Evolutionary conservation across 495 filamentous ascomycete species (phyloP).

Genomic region (Penicillium soppii): DNA sequence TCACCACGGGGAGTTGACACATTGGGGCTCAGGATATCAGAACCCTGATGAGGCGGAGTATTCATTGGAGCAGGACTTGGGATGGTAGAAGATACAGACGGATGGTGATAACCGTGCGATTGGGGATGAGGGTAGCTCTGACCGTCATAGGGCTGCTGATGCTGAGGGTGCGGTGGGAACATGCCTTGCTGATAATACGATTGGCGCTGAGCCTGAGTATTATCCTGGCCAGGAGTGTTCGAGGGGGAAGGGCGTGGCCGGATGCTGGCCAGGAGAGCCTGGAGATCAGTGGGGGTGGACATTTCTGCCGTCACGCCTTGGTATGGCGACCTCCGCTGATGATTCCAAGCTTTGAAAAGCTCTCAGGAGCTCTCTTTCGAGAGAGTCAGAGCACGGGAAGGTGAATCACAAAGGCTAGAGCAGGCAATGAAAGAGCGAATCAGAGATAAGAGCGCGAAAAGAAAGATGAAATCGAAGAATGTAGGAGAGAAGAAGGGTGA

Average conservation of each 20-base stretch:
- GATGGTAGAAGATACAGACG: constrained; percentile 45
- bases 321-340: constrained; percentile 30
- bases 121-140: constrained; percentile 38
- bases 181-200: constrained; percentile 32
- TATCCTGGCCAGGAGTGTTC: constrained; percentile 35
- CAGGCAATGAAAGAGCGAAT: constrained; percentile 1
- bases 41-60: constrained; percentile 46
- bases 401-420: constrained; percentile 18
- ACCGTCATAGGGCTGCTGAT: constrained; percentile 38
- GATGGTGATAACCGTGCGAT: constrained; percentile 43
- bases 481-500: constrained; percentile 15
- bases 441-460: constrained; percentile 1
- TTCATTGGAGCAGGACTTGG: constrained; percentile 45
- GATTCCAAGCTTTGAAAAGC: constrained; percentile 29
- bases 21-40: constrained; percentile 50
- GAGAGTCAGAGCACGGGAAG: constrained; percentile 24
- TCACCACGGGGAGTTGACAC: constrained; percentile 43
- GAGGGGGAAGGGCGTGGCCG: constrained; percentile 42
- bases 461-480: constrained; percentile 24
- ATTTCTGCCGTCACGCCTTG: constrained; percentile 48
- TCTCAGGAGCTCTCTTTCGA: constrained; percentile 42
- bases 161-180: constrained; percentile 35
- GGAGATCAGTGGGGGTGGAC: constrained; percentile 51
- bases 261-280: constrained; percentile 49
- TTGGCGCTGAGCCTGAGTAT: constrained; percentile 31